Evolutionary conservation across 306 rosid genomes (phyloP), one percentile per base, ranked within the genome.

Genomic region (Purshia tridentata): DNA sequence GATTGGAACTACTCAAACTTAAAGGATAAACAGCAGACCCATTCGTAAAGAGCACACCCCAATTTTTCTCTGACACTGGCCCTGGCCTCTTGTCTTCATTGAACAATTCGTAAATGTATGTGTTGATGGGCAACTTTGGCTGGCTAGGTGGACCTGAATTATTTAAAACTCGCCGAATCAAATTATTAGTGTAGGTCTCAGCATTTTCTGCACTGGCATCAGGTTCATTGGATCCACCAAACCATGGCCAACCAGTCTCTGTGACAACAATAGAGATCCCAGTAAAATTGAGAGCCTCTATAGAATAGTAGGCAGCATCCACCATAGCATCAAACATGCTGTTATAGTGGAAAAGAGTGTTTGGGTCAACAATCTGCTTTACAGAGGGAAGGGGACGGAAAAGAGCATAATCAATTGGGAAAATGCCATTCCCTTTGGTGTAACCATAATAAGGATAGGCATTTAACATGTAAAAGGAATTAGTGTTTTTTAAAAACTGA

Each of bases 301-400:
- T 89, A 5, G 97, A 88, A 78, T 87, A 91, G 69, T 91, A 93
- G 56, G 93, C 73, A 52, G 98, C 97, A 69, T 93, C 98, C 66
- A 91, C 97, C 97, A 89, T 89, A 19, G 98, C 93, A 80, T 93
- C 98, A 82, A 91, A 91, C 97, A 93, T 93, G 73, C 97, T 91
- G 56, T 67, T 85, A 76, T 91, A 93, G 45, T 84, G 93, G 70
- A 87, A 93, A 55, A 93, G 82, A 60, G 92, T 91, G 84, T 93
- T 91, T 5, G 97, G 97, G 70, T 93, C 98, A 76, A 93, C 98
- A 68, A 93, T 93, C 84, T 91, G 96, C 87, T 93, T 86, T 82
- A 92, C 91, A 0, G 97, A 75, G 49, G 98, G 90, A 77, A 93
- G 96, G 23, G 92, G 70, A 48, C 61, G 82, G 72, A 93, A 88